Conservation (phyloP, 2,329 filamentous ascomycete species). For the Arthroderma sp. region DNA sequence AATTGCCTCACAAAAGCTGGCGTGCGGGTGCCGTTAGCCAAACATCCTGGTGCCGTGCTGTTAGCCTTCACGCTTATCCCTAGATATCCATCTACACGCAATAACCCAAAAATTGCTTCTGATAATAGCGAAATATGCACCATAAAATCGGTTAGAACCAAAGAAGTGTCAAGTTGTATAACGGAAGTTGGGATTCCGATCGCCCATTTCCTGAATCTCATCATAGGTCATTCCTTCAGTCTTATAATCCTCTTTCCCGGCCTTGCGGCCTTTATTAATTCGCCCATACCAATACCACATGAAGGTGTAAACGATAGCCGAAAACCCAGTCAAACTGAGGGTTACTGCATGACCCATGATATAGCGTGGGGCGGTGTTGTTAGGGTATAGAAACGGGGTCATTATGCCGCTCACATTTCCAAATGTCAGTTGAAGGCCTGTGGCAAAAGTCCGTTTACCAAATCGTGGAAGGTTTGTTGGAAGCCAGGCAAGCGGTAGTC, state of each 20-base stretch:
- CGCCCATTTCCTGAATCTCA: constrained; percentile 31
- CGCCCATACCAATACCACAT: constrained; percentile 42
- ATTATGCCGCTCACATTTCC: constrained; percentile 62
- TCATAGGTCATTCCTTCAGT: constrained; percentile 28
- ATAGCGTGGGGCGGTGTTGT: constrained; percentile 42
- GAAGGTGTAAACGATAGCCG: constrained; percentile 39
- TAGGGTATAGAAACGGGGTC: constrained; percentile 47
- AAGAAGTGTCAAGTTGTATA: constrained; percentile 22
- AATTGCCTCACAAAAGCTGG: no score
- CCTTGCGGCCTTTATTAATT: constrained; percentile 33
- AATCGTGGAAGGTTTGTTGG: constrained; percentile 59
- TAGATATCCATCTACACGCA: no score
- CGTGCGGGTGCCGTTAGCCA: no score
- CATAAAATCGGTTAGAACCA: not conserved
- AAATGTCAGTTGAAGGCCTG: constrained; percentile 55
- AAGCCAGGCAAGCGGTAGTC: constrained; percentile 44
- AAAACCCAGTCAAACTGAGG: constrained; percentile 44
- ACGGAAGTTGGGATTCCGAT: constrained; percentile 28
- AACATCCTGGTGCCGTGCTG: no score
- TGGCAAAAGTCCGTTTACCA: constrained; percentile 61
- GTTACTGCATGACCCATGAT: constrained; percentile 49
- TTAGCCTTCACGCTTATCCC: no score
- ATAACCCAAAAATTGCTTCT: no score
- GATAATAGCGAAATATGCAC: no score
- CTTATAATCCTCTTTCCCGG: constrained; percentile 26